Conservation (phyloP, 768 basidiomycete genomes). For the Trametes cinnabarina region DNA sequence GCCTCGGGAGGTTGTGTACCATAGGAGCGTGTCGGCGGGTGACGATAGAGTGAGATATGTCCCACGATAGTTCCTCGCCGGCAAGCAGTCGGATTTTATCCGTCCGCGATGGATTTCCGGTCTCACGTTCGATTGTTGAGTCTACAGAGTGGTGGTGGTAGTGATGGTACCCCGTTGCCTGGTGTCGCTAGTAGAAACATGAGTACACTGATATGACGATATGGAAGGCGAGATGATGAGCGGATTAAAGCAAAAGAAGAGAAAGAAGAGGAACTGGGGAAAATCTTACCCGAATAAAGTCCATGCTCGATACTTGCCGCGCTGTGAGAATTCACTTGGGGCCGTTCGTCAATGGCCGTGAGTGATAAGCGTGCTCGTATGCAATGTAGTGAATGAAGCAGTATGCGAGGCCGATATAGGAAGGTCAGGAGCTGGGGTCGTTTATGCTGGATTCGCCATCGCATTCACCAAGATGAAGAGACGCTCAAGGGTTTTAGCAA, state of each 20-base stretch:
- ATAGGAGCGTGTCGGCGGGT: neutral
- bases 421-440: no score
- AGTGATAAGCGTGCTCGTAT: no score
- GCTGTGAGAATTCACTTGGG: neutral
- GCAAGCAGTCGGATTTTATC: neutral
- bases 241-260: neutral
- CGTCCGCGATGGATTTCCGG: no score
- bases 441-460: no score
- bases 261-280: neutral
- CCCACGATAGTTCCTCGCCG: neutral
- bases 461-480: no score
- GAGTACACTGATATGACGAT: neutral
- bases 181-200: neutral
- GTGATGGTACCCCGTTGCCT: neutral
- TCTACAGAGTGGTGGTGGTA: neutral
- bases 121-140: neutral
- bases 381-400: no score
- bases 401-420: no score
- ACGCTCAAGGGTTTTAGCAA: no score
- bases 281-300: neutral
- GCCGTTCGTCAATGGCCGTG: no score
- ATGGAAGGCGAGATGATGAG: neutral
- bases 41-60: slow-evolving; percentile 1
- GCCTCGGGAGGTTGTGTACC: neutral
- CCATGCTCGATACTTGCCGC: neutral